Conservation (phyloP, 495 filamentous ascomycete genomes). For the Bacidia gigantensis region DNA sequence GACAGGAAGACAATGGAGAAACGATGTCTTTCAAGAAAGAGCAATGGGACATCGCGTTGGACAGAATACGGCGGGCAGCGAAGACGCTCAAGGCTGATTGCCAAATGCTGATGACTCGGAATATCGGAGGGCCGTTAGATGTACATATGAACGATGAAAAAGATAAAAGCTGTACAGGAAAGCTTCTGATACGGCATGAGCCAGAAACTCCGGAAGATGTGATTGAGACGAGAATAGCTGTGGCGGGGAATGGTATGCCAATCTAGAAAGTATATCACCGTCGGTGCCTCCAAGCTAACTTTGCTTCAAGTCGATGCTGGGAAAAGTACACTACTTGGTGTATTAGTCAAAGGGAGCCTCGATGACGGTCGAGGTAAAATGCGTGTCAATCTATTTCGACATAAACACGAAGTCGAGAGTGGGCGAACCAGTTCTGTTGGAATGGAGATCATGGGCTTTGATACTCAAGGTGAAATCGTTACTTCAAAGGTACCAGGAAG, state of each 20-base stretch:
- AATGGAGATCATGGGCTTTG: conserved; percentile 98
- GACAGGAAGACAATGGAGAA: conserved; percentile 83
- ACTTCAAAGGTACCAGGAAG: conserved; percentile 67
- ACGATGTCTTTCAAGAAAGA: conserved; percentile 68
- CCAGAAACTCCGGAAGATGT: conserved; percentile 69
- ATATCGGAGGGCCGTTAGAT: conserved; percentile 69
- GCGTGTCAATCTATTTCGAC: conserved; percentile 89
- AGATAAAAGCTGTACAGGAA: conserved; percentile 60
- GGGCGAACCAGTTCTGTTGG: conserved; percentile 92
- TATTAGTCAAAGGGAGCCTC: conserved; percentile 86
- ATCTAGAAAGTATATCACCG: no score
- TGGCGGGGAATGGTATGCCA: conserved; percentile 78
- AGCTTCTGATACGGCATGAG: conserved; percentile 64
- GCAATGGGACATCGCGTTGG: conserved; percentile 67
- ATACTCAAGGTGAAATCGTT: conserved; percentile 75
- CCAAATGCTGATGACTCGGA: conserved; percentile 70
- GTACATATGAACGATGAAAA: conserved; percentile 47
- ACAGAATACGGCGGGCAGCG: conserved; percentile 51
- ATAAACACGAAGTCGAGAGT: conserved; percentile 95
- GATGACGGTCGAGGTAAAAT: conserved; percentile 93
- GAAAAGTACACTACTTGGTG: conserved; percentile 93
- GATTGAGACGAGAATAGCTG: conserved; percentile 92
- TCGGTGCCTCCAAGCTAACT: conserved; percentile 7
- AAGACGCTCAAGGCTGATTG: conserved; percentile 56
- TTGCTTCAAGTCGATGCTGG: conserved; percentile 67